Evolutionary conservation across 192 early-diverging fungal genomes (phyloP).

Genomic region (Diversispora eburnea): DNA sequence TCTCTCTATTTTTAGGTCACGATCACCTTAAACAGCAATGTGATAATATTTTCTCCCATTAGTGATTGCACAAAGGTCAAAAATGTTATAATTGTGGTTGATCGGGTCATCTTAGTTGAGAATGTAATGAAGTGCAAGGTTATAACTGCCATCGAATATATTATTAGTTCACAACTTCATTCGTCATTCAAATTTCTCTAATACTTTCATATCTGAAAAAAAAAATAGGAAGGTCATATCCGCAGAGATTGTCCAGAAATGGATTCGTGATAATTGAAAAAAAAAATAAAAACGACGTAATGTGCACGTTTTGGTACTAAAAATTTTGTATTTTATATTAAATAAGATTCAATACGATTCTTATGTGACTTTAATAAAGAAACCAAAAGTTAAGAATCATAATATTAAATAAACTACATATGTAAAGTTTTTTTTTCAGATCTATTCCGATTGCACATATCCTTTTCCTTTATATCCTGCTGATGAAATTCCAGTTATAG

Average conservation of each 20-base stretch:
- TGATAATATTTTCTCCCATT: neutral
- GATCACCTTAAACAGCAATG: too few species aligned
- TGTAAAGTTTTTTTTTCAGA: neutral
- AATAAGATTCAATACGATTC: too few species aligned
- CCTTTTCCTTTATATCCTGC: constrained; percentile 76
- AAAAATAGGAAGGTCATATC: constrained; percentile 7
- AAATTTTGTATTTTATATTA: too few species aligned
- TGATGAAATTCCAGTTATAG: constrained; percentile 74
- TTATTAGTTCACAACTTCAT: neutral
- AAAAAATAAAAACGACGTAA: neutral
- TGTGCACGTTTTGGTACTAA: neutral
- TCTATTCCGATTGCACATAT: constrained; percentile 39
- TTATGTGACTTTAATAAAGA: too few species aligned
- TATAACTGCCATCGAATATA: neutral
- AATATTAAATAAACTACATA: neutral
- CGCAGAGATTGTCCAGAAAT: neutral
- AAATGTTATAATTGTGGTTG: constrained; percentile 8
- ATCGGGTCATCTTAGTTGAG: constrained; percentile 1
- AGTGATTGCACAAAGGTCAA: constrained; percentile 1
- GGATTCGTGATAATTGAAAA: neutral
- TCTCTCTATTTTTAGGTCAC: too few species aligned
- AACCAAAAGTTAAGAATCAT: too few species aligned
- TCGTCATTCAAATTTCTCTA: neutral
- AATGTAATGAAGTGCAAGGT: neutral
- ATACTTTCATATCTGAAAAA: neutral